A percentile compares a stretch with the other conserved stretches of the same genome.
These are phyloP conservation scores for Fusarium napiforme DNA, from an alignment of 2,329 filamentous ascomycete species.

Conservation along the genomic window DNA sequence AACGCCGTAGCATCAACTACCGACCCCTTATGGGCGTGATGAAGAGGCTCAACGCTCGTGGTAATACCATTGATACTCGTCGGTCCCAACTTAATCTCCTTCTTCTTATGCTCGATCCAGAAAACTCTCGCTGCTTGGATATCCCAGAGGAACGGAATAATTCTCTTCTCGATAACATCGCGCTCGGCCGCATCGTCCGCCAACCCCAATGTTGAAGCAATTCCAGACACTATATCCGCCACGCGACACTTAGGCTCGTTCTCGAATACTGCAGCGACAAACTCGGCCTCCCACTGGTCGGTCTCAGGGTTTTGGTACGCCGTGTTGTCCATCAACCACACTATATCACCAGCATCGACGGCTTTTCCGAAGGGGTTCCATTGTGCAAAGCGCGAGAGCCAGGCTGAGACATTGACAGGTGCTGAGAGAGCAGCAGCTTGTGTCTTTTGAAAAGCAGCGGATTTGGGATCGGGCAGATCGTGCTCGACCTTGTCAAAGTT, in stretches of 20 bases:
- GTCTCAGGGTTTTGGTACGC: constrained; percentile 70
- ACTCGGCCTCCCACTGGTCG: constrained; percentile 80
- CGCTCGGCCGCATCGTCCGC: constrained; percentile 68
- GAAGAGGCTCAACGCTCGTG: constrained; percentile 68
- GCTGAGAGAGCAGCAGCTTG: constrained; percentile 48
- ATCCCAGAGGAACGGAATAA: constrained; percentile 82
- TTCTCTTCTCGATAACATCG: constrained; percentile 71
- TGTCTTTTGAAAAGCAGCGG: constrained; percentile 46
- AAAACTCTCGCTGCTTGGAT: constrained; percentile 77
- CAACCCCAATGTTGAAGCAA: constrained; percentile 76
- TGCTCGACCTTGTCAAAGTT: constrained; percentile 63
- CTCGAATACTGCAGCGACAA: constrained; percentile 84
- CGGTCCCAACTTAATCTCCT: constrained; percentile 70
- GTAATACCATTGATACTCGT: constrained; percentile 78
- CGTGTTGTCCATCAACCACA: constrained; percentile 93
- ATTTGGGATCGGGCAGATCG: constrained; percentile 54
- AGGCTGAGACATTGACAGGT: constrained; percentile 36
- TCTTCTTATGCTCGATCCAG: constrained; percentile 67
- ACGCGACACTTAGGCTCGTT: constrained; percentile 74
- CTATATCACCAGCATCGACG: constrained; percentile 73
- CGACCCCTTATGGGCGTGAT: constrained; percentile 58
- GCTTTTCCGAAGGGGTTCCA: constrained; percentile 68
- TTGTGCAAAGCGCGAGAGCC: constrained; percentile 61
- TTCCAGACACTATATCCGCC: constrained; percentile 73
- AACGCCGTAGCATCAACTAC: constrained; percentile 59